These are phyloP conservation scores for Collybiopsis confluens DNA, from an alignment of 768 basidiomycete species.

Conservation along the genomic window DNA sequence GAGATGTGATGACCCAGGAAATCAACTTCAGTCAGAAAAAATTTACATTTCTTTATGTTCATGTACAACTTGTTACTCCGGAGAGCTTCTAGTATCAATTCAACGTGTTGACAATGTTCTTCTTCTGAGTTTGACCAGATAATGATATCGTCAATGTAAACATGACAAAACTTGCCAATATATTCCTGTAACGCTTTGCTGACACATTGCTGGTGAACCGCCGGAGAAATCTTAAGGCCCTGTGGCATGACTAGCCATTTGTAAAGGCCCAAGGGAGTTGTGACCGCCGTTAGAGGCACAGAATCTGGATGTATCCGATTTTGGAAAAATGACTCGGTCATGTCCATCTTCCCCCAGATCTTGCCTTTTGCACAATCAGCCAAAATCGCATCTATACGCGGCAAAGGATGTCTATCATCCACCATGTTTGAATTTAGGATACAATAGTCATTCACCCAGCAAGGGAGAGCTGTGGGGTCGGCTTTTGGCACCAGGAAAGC, in stretches of 20 bases:
- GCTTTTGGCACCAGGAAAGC: not conserved
- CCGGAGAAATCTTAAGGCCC: constrained; percentile 29
- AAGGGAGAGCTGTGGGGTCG: not conserved
- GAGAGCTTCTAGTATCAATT: constrained; percentile 16
- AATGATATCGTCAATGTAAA: constrained; percentile 43
- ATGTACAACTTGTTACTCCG: constrained; percentile 16
- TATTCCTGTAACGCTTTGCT: constrained; percentile 23
- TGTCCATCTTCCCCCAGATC: constrained; percentile 23
- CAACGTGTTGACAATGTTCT: constrained; percentile 26
- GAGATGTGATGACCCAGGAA: constrained; percentile 28
- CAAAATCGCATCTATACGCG: constrained; percentile 17
- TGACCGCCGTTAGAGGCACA: constrained; percentile 27
- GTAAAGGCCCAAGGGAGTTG: constrained; percentile 31
- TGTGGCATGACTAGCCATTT: constrained; percentile 41
- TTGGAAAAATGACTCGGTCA: constrained; percentile 36
- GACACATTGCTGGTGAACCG: constrained; percentile 30
- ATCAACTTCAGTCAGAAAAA: constrained; percentile 9
- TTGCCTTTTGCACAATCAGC: constrained; percentile 20
- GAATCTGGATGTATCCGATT: constrained; percentile 24
- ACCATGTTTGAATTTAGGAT: constrained; percentile 20
- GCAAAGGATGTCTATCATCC: constrained; percentile 16
- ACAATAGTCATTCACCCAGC: constrained; percentile 22
- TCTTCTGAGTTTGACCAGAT: constrained; percentile 35
- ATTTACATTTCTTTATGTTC: constrained; percentile 18
- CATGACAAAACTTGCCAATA: constrained; percentile 38